These are phyloP conservation scores for Penicillium hordei DNA, from an alignment of 2,329 filamentous ascomycete genomes.

Conservation along the genomic window DNA sequence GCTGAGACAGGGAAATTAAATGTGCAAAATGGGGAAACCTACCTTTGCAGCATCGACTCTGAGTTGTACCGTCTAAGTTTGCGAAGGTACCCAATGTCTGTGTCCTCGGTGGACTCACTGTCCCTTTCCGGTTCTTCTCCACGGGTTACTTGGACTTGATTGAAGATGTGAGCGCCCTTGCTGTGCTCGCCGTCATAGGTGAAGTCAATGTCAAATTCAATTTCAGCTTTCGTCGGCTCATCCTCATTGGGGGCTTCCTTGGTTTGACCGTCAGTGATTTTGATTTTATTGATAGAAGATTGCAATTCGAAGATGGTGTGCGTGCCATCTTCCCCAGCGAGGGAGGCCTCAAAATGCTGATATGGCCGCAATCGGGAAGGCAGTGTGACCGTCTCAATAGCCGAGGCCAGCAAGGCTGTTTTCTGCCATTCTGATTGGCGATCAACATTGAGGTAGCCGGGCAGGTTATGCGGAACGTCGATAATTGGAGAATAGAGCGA, in stretches of 20 bases:
- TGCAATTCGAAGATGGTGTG: conserved; percentile 75
- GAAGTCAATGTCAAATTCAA: conserved; percentile 43
- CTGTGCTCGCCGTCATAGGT: conserved; percentile 31
- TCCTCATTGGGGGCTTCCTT: conserved; percentile 12
- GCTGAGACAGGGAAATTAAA: conserved; percentile 11
- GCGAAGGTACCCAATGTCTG: conserved; percentile 30
- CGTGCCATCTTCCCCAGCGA: conserved; percentile 64
- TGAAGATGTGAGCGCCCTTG: conserved; percentile 35
- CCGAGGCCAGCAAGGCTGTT: conserved; percentile 72
- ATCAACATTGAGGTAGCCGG: conserved; percentile 61
- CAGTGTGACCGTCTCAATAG: conserved; percentile 75
- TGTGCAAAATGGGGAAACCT: conserved; percentile 1
- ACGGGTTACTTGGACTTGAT: conserved; percentile 37
- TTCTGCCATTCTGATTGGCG: conserved; percentile 72
- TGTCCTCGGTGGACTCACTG: conserved; percentile 13
- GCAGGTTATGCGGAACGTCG: conserved; percentile 58
- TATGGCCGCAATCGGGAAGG: conserved; percentile 60
- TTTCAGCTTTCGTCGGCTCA: conserved; percentile 21
- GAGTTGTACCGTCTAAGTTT: conserved; percentile 36
- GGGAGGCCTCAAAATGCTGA: conserved; percentile 40
- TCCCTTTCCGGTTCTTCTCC: conserved; percentile 21
- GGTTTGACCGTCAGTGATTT: conserved; percentile 12
- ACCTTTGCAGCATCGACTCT: conserved; percentile 38
- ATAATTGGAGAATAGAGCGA: conserved; percentile 77
- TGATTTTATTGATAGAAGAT: conserved; percentile 57